Evolutionary conservation across 192 early-diverging fungal species (phyloP).

Genomic region (Backusella morwellensis): DNA sequence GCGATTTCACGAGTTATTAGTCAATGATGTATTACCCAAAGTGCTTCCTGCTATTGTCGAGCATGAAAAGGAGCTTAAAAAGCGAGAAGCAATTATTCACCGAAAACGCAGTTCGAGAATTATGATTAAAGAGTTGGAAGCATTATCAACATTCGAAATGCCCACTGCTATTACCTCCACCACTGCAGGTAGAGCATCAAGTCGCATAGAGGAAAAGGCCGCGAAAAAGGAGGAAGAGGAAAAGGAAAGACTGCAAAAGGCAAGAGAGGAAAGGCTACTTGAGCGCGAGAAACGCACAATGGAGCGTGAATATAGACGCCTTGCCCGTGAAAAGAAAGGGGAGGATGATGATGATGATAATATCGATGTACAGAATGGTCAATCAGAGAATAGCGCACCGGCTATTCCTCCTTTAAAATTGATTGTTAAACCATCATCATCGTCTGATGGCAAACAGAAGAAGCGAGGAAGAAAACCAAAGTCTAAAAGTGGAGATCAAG

Average conservation of each 20-base stretch:
- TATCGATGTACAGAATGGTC: not conserved
- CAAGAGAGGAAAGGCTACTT: slow-evolving; percentile 25
- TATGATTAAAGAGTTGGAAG: slow-evolving; percentile 55
- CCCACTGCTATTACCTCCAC: slow-evolving; percentile 2
- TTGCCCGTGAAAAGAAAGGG: slow-evolving; percentile 15
- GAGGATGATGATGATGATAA: not conserved
- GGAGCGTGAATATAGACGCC: slow-evolving; percentile 30
- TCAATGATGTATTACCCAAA: slow-evolving; percentile 54
- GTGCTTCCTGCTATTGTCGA: slow-evolving; percentile 56
- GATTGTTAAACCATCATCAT: not conserved
- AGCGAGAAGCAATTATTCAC: slow-evolving; percentile 53
- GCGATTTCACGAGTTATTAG: slow-evolving; percentile 51
- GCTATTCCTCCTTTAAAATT: not conserved
- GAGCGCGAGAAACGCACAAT: slow-evolving; percentile 37
- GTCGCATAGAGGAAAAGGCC: slow-evolving; percentile 28
- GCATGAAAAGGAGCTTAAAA: slow-evolving; percentile 52
- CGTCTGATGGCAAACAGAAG: not conserved
- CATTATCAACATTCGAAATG: slow-evolving; percentile 31
- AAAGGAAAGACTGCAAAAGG: slow-evolving; percentile 19
- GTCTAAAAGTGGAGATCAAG: slow-evolving; percentile 19
- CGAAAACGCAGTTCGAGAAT: slow-evolving; percentile 66
- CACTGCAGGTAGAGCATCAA: not conserved
- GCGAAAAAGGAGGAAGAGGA: slow-evolving; percentile 31
- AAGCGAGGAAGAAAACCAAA: slow-evolving; percentile 19
- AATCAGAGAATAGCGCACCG: slow-evolving; percentile 8